Evolutionary conservation across 441 rosid species (phyloP).

Genomic region (Erodium moschatum): DNA sequence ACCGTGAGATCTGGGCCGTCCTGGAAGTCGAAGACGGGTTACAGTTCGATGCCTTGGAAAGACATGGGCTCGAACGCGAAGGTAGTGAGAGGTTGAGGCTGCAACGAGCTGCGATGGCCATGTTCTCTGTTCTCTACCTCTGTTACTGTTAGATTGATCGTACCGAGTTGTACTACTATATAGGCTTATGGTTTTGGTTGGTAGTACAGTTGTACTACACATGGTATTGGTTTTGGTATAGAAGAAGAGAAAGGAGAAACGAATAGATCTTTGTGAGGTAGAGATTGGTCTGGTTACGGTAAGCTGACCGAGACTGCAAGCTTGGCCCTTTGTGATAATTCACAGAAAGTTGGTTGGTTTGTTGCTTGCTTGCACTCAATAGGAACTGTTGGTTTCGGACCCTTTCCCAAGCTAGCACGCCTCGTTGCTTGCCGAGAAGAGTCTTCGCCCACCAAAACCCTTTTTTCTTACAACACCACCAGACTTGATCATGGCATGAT

Average conservation of each 20-base stretch:
- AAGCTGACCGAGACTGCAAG: background rate
- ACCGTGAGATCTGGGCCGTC: background rate
- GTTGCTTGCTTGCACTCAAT: background rate
- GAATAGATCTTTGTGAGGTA: background rate
- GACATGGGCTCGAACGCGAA: background rate
- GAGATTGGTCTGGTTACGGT: background rate
- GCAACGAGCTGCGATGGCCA: background rate
- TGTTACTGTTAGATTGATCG: background rate
- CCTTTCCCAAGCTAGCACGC: background rate
- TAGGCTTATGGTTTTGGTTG: too few species aligned
- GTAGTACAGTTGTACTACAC: too few species aligned
- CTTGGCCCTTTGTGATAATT: background rate
- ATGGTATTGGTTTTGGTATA: background rate
- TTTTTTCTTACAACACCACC: too few species aligned
- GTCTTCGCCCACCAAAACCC: background rate
- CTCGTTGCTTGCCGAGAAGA: background rate
- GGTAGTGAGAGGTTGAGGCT: constrained; percentile 3
- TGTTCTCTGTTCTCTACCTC: background rate
- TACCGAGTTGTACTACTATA: background rate
- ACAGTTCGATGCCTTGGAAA: too few species aligned
- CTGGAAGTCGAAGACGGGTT: background rate
- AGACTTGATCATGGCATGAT: too few species aligned
- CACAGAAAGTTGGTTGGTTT: background rate
- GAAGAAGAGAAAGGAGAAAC: background rate
- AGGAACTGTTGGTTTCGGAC: background rate